A percentile compares a stretch with the other conserved stretches of the same genome.
Evolutionary conservation across 306 rosid species (phyloP).

Genomic region (Cucurbita pepo): DNA sequence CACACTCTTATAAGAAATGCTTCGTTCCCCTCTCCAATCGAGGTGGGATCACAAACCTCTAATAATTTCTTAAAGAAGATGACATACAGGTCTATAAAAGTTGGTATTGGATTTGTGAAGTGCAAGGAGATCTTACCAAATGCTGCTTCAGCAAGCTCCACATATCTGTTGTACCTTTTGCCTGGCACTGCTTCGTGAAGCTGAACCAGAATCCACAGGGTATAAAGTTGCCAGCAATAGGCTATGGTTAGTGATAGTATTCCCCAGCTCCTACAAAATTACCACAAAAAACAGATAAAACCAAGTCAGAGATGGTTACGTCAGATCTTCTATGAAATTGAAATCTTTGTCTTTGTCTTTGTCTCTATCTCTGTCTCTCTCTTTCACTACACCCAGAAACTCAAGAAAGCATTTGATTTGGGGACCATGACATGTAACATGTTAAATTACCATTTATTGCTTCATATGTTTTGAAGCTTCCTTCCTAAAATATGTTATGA

Average conservation of each 20-base stretch:
- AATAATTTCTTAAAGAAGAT: not conserved
- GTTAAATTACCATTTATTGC: not conserved
- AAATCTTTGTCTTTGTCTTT: not conserved
- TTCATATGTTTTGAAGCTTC: not conserved
- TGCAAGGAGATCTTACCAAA: conserved; percentile 40
- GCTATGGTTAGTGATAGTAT: conserved; percentile 79
- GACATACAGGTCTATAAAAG: not conserved
- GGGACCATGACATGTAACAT: not conserved
- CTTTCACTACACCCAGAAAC: not conserved
- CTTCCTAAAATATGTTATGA: not conserved
- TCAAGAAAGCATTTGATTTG: not conserved
- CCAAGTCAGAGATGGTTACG: not conserved
- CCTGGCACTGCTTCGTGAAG: conserved; percentile 99
- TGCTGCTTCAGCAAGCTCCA: conserved; percentile 98
- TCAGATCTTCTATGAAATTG: not conserved
- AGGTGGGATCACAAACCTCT: too few relatives aligned
- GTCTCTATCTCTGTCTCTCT: not conserved
- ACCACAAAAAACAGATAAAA: not conserved
- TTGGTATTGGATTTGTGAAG: not conserved
- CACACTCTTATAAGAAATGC: too few relatives aligned
- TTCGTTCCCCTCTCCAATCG: too few relatives aligned
- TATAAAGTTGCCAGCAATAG: conserved; percentile 89
- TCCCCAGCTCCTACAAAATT: conserved; percentile 85
- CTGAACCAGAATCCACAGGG: conserved; percentile 92
- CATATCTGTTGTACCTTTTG: conserved; percentile 92